These are phyloP conservation scores for Clathrus columnatus DNA, from an alignment of 768 basidiomycete species.

Conservation along the genomic window DNA sequence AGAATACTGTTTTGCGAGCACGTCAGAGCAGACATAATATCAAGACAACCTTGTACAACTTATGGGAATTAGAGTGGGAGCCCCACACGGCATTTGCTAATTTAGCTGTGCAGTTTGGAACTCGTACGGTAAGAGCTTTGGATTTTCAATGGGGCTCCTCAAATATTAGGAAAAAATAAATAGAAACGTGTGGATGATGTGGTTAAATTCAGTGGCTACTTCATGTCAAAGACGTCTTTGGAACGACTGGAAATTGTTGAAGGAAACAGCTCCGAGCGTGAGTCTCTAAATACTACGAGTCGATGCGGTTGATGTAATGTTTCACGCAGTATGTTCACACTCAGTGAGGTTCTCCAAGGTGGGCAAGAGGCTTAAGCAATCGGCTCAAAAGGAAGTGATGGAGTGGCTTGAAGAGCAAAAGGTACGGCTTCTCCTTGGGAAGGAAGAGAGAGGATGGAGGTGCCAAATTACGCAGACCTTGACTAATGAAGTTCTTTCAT, in stretches of 20 bases:
- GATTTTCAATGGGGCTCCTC: not conserved
- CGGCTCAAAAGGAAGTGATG: not conserved
- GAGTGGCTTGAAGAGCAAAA: constrained; percentile 2
- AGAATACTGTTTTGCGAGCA: not conserved
- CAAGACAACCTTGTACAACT: not conserved
- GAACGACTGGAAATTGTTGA: constrained; percentile 5
- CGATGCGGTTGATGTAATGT: not conserved
- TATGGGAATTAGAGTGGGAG: not conserved
- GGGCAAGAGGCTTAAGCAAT: not conserved
- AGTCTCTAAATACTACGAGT: not conserved
- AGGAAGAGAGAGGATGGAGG: not conserved
- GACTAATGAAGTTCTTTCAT: too few relatives aligned
- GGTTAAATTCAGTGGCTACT: not conserved
- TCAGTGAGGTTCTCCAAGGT: not conserved
- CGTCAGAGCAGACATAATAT: not conserved
- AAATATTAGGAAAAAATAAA: not conserved
- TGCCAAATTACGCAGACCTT: too few relatives aligned
- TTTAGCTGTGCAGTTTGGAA: not conserved
- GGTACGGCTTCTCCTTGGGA: not conserved
- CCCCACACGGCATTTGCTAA: constrained; percentile 1
- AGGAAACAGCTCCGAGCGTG: constrained; percentile 5
- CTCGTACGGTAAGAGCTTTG: constrained; percentile 1
- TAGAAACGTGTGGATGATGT: not conserved
- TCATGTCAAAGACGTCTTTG: not conserved
- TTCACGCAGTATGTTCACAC: constrained; percentile 2